Percentiles rank a stretch among this genome's conserved stretches.
Evolutionary conservation across 2,329 filamentous ascomycete genomes (phyloP).

Genomic region (Ascochyta viciae-villosae): DNA sequence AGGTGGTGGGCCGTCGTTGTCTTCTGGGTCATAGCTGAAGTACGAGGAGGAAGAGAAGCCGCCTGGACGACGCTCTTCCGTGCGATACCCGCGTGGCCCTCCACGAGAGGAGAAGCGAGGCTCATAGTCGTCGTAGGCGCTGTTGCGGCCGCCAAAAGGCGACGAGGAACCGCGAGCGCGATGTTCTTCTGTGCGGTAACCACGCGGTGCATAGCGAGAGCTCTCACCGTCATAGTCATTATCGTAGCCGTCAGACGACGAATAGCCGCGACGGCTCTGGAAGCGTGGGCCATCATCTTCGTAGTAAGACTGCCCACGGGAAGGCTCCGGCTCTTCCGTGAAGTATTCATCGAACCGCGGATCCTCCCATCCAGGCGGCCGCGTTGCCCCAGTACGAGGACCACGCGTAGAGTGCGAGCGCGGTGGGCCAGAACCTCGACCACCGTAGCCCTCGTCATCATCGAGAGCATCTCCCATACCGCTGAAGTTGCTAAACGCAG

Average conservation of each 20-base stretch:
- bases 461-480: neutral
- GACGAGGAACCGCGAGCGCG: neutral
- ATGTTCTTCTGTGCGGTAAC: neutral
- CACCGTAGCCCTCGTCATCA: neutral
- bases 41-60: neutral
- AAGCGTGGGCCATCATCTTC: neutral
- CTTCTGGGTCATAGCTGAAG: neutral
- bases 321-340: neutral
- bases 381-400: neutral
- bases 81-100: neutral
- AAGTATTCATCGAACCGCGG: neutral
- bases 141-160: neutral
- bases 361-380: neutral
- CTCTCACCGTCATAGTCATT: neutral
- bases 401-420: neutral
- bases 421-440: neutral
- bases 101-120: neutral
- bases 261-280: neutral
- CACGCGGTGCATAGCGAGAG: neutral
- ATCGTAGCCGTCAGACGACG: neutral
- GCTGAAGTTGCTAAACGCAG: neutral
- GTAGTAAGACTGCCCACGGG: neutral
- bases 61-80: slow-evolving; percentile 1
- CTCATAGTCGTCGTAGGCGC: neutral
- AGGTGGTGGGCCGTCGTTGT: neutral